Base-by-base conservation (phyloP, 495 filamentous ascomycete species). In the Saxispiralis lemnorum region DNA sequence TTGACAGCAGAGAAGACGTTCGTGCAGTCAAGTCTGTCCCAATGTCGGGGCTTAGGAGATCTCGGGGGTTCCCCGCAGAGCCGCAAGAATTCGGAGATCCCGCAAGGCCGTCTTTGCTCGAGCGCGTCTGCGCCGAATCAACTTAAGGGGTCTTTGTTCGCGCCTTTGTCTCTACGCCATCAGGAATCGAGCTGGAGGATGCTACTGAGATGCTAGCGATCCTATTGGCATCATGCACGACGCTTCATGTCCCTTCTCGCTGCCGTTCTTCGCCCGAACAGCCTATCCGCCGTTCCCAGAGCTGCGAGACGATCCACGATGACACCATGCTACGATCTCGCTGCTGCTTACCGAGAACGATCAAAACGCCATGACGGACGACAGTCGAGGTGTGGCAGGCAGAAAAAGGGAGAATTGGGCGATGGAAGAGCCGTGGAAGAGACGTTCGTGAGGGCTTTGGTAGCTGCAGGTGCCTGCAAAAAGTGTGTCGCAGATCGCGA, bases 371-470 rank as follows among this genome's bases (percentile, higher is more conserved):
- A 35, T 39, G 11, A 5, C 1, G 21, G 13, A 35, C 13, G 4
- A 24, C 6, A 1, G 35, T 28, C 9, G 34, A 38, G 28, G 15
- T 12, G 6, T 32, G 17, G 28, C 28, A 20, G 24, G 12, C 24
- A 44, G 21, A 32, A 16, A 24, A 2, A 28, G 31, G 33, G 36
- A 7, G 19, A 19, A 5, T 5, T 5, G 16, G 17, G 4, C 7
- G 36, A 19, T 19, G 36, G 12, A 43, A 49, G n/a, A 19, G n/a
- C 2, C 7, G 63, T 72, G 55, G 71, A 75, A 49, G 60, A 53
- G 41, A 58, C 71, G 48, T 83, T 86, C 58, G 70, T 84, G 46
- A 60, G 66, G 49, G 75, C 76, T 35, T 59, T 84, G 44, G 73
- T 75, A 43, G 61, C 69, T 47, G 81, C 77, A 38, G 67, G 75